phyloP scores from a whole-genome alignment of 176 grass and related monocot genomes.

The Dendrocalamus sinicus region DNA sequence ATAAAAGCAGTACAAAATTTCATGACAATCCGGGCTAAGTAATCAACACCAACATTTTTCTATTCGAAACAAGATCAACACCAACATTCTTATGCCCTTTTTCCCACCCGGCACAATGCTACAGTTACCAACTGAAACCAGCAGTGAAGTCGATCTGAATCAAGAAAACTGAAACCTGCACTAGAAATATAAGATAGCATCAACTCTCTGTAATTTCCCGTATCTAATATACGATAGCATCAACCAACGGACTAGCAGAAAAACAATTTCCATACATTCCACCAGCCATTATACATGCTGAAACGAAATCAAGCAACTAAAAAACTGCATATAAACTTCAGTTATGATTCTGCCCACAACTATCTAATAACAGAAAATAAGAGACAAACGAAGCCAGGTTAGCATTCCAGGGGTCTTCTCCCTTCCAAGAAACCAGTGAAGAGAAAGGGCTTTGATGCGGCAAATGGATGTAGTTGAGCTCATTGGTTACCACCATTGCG shows the following conservation, averaged over 20 bases:
- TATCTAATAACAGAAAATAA: background rate
- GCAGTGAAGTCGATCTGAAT: background rate
- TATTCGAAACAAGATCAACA: background rate
- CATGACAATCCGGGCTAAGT: background rate
- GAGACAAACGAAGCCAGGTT: constrained; percentile 22
- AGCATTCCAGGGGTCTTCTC: constrained; percentile 35
- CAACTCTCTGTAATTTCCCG: background rate
- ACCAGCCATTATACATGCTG: constrained; percentile 22
- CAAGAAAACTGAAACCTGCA: background rate
- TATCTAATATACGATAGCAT: background rate
- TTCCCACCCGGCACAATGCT: background rate
- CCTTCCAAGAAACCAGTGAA: constrained; percentile 36
- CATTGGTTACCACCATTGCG: constrained; percentile 44
- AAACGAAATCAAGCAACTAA: constrained; percentile 20
- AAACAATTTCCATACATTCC: constrained; percentile 29
- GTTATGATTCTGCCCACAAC: constrained; percentile 6
- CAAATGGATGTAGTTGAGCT: background rate
- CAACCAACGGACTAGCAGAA: background rate
- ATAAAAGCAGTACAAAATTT: background rate
- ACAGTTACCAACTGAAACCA: background rate
- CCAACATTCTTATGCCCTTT: background rate
- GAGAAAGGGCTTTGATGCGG: background rate
- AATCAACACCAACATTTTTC: background rate
- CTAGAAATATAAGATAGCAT: background rate
- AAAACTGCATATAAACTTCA: constrained; percentile 17